Base-by-base conservation (phyloP, 2,329 filamentous ascomycete genomes). In the Juglanconis sp. region DNA sequence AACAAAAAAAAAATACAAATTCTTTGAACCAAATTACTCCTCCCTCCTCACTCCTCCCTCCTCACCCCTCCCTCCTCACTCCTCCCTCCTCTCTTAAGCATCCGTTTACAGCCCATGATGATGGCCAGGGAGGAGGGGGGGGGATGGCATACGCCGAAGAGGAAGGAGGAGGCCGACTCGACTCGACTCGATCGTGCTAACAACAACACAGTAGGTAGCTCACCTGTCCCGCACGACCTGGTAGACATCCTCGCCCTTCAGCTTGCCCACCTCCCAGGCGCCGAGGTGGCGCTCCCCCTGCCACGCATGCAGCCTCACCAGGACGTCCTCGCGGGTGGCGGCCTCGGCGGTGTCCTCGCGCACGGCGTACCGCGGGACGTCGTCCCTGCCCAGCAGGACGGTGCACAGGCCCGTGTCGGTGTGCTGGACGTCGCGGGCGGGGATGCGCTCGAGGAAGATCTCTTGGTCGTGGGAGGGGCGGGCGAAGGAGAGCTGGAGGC, bases 251-350 rank as follows among this genome's bases (percentile, higher is more conserved):
- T 34, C 17, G 17, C 62, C 64, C 24, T 51, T 48, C 48, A 65
- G 34, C 57, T 44, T 63, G n/a, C 64, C 64, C 8, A 64, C 60
- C 55, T 64, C 62, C 60, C 62, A 64, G 2, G 40, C 56, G 24
- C 62, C 64, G 10, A 64, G 31, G 30, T 59, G 51, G 47, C 51
- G 59, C 50, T 64, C 60, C 38, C 62, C 64, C 55, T 61, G 63
- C 64, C 64, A 65, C 35, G 64, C 64, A 36, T 64, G 60, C 46
- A 63, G 55, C 57, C 24, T 61, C 30, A 64, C 63, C n/a, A 61
- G 40, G 17, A 61, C 56, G 2, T 59, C 58, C 11, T 38, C 40
- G 4, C 34, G 53, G 38, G 34, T 34, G 32, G 31, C 58, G 35
- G 32, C 52, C 24, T 53, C 46, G 50, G 32, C 15, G 24, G 5